Percentiles rank a stretch among this genome's conserved stretches.
These are phyloP conservation scores for Cyclotella choctawhatcheeana DNA, from an alignment of 108 stramenopile species.

Conservation along the genomic window DNA sequence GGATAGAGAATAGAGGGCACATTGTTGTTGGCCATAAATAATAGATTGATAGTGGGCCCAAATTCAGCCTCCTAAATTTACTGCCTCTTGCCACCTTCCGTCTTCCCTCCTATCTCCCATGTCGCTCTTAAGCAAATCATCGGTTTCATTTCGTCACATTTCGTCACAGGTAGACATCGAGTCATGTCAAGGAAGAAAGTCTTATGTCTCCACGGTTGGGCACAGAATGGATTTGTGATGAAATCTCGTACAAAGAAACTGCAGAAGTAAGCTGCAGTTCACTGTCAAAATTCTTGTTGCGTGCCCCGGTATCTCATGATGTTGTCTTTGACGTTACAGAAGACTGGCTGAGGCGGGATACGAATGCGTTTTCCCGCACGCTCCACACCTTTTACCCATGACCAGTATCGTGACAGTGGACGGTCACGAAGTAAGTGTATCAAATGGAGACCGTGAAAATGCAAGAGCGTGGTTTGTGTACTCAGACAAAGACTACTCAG, in stretches of 20 bases:
- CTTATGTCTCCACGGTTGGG: slow-evolving; percentile 61
- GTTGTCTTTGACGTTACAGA: slow-evolving; percentile 4
- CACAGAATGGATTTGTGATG: slow-evolving; percentile 59
- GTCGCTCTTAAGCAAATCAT: no score
- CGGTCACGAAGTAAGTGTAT: slow-evolving; percentile 20
- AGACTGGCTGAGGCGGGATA: slow-evolving; percentile 51
- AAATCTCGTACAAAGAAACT: slow-evolving; percentile 42
- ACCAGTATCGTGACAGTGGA: slow-evolving; percentile 40
- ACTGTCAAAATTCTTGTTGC: neutral
- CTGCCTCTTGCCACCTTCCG: no score
- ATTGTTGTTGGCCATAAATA: no score
- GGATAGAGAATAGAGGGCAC: no score
- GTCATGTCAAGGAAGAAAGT: slow-evolving; percentile 15
- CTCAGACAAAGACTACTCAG: slow-evolving; percentile 32
- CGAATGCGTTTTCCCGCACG: slow-evolving; percentile 54
- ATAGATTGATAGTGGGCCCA: no score
- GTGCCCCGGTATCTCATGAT: neutral
- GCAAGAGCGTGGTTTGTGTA: slow-evolving; percentile 66
- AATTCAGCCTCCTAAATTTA: no score
- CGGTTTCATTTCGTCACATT: no score
- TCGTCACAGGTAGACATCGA: no score
- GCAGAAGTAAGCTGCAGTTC: slow-evolving; percentile 31
- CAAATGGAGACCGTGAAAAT: slow-evolving; percentile 49
- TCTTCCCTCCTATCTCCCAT: no score
- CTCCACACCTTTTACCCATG: slow-evolving; percentile 51